Evolutionary conservation across 2,329 filamentous ascomycete genomes (phyloP), one percentile per base, ranked within the genome.

Genomic region (Trichoderma atroviride): DNA sequence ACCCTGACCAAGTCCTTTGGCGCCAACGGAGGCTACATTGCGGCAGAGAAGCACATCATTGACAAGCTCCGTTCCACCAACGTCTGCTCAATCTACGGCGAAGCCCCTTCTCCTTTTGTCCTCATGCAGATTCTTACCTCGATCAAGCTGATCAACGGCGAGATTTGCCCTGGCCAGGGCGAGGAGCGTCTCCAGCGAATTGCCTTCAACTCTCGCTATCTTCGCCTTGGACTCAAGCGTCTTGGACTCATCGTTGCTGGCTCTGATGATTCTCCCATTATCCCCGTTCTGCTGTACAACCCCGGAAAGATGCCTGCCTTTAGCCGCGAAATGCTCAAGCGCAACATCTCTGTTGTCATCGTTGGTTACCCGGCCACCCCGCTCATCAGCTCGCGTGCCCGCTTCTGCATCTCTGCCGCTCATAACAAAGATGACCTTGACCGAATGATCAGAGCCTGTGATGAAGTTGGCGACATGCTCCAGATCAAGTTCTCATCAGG

Each of bases 341-440:
- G 96, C 77, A 98, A 97, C 81, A 98, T 99, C 75, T 96, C 95
- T 0, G 93, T 98, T 63, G 96, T 99, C 50, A 93, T 99, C 57
- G 96, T 99, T 71, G 96, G 95, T 64, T 99, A 99, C 79, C 96
- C 96, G 6, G 96, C 95, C 10, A 99, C 96, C 2, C 96, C 96
- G 1, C 87, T 99, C 57, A 96, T 98, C 75, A 96, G 92, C 71
- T 97, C 95, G 24, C 92, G 96, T 72, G 96, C 93, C 62, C 92
- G 96, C 59, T 97, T 99, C 88, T 99, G 96, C 79, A 89, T 99
- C 65, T 97, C 94, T 3, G 90, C 96, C 2, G 93, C 96, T 1
- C 96, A 99, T 84, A 99, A 96, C 81, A 99, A 99, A 84, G 96
- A 99, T 62, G 96, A 99, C 79, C 87, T 99, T 75, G 96, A 99